Evolutionary conservation across 2,329 filamentous ascomycete genomes (phyloP).

Genomic region (Elsinoe australis): DNA sequence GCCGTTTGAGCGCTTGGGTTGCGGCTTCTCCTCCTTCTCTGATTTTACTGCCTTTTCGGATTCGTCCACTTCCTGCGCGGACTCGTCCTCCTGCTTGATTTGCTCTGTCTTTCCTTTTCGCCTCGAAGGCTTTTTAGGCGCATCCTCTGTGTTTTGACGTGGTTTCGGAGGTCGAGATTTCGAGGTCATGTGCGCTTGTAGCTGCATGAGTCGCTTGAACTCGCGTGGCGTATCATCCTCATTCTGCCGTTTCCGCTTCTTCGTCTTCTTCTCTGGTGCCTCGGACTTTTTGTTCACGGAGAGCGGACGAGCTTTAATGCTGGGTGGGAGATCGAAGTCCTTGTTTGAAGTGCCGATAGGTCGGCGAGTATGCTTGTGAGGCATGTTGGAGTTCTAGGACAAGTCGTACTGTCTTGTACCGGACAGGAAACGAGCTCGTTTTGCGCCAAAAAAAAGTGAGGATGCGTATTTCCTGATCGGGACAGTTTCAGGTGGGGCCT

Average conservation of each 20-base stretch:
- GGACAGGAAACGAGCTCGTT: background rate
- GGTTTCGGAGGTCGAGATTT: conserved; percentile 22
- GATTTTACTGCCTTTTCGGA: conserved; percentile 21
- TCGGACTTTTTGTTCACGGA: conserved; percentile 41
- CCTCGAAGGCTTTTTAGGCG: background rate
- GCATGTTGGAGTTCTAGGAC: conserved; percentile 20
- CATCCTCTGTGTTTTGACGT: conserved; percentile 32
- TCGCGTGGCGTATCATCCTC: conserved; percentile 77
- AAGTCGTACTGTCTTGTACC: too few relatives aligned
- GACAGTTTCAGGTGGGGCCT: background rate
- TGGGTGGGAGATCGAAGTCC: conserved; percentile 54
- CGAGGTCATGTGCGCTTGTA: conserved; percentile 35
- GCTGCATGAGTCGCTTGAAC: conserved; percentile 78
- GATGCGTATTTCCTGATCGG: background rate
- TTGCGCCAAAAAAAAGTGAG: background rate
- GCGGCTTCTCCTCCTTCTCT: conserved; percentile 18
- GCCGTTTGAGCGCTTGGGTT: conserved; percentile 22
- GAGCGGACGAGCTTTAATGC: conserved; percentile 52
- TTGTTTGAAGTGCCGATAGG: conserved; percentile 24
- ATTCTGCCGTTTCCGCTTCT: conserved; percentile 30
- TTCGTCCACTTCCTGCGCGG: conserved; percentile 2
- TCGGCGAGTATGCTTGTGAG: conserved; percentile 29
- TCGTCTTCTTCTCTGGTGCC: conserved; percentile 25
- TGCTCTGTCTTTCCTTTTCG: conserved; percentile 36
- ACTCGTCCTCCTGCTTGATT: conserved; percentile 22